Base-by-base conservation (phyloP, 2,329 filamentous ascomycete genomes). In the Cyphellophora europaea region DNA sequence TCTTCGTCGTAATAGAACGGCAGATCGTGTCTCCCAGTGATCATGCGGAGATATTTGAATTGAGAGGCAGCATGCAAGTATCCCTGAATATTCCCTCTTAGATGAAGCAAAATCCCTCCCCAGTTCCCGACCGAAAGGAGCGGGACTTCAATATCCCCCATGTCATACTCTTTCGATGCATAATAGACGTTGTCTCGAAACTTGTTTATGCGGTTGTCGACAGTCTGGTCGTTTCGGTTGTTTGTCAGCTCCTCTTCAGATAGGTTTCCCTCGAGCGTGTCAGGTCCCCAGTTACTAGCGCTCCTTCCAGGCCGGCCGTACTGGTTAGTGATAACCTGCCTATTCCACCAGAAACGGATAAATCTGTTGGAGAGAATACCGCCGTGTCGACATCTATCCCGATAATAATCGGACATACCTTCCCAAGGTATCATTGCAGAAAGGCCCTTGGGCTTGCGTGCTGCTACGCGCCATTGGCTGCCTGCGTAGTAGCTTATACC, bases 1-100 rank as follows among this genome's bases (percentile, higher is more conserved):
- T 82, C 76, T 32, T 82, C 74, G 1, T 68, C 55, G 51, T 82
- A 82, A 57, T 82, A 85, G 51, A 83, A 83, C 0, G 79, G 79
- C 2, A 83, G 61, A 46, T 84, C 79, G 42, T 85, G 79, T 0
- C 79, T 66, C 2, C 80, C 79, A 1, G 73, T 77, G 48, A 83
- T 79, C 52, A 82, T 74, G 5, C 78, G 71, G 1, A 84, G 63
- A 43, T 79, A 84, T 53, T 83, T 84, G 41, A 76, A 62, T 38
- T 74, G 63, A 1, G 78, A 82, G 1, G 76, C 74, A 0, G 79
- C 78, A 31, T 75, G 65, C 2, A 60, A 16, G 44, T 42, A 83
- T 0, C 78, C 79, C 45, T 79, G 66, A 5, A 82, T 65, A 44
- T 83, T 83, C 2, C 79, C 79, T 5, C 79, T 66, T 5, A 82